Base-by-base conservation (phyloP, 495 filamentous ascomycete genomes). In the Xylaria nigripes region DNA sequence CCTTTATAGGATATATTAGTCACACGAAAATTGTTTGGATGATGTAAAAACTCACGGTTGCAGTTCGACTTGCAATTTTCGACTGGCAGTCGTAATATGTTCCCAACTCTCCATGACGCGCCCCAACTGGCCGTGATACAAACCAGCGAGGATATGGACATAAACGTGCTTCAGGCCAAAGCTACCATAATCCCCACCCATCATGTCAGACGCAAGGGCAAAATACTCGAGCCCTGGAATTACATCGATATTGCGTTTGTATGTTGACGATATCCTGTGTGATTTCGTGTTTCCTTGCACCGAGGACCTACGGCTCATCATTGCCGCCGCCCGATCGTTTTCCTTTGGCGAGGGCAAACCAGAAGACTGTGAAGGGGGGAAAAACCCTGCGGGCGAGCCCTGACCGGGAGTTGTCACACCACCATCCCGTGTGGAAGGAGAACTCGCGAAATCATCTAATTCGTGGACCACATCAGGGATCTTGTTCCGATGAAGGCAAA, bases 181-280 rank as follows among this genome's bases (percentile, higher is more conserved):
- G 7, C 84, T 86, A 5, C 87, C 90, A 49, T 83, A 77, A 22
- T 91, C 80, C 36, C 79, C 83, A 1, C 90, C 93, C 27, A 96
- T 72, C n/a, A 96, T 95, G 57, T 87, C 84, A 3, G 86, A 85
- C 1, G 90, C 93, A 57, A 87, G 82, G 13, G 84, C 86, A 69
- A 90, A 96, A 63, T 95, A 94, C 16, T 88, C 85, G 52, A 96
- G 70, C 0, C 93, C 93, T 1, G 93, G 92, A 55, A 97, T 86
- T 6, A 85, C 77, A 62, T 96, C 89, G n/a, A 91, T 67, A 63
- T 98, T 96, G 49, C 81, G 75, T 43, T 66, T 73, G 21, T 70
- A 56, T 5, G 68, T 64, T 18, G 61, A 52, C 2, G 60, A 45
- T 22, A 60, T 42, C 43, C 48, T 62, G 1, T 64, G 56, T n/a